Evolutionary conservation across 306 rosid genomes (phyloP), one percentile per base, ranked within the genome.

Genomic region (Vachellia pachyceras): DNA sequence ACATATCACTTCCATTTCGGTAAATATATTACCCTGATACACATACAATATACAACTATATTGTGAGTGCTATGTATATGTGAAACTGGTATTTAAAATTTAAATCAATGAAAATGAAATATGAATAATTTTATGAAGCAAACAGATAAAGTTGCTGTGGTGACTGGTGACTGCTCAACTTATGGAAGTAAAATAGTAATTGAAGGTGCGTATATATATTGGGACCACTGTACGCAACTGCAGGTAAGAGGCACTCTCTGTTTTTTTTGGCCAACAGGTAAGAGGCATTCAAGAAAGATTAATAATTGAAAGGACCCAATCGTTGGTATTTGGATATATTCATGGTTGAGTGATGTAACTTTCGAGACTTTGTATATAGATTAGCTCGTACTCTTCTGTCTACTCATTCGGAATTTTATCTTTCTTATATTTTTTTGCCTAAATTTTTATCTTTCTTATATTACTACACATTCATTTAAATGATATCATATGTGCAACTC

Each of bases 1-100:
- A 0, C 77, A 46, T 36, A 76, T 60, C 54, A 88, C 83, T 57
- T 57, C 64, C 64, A 57, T 57, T 57, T 57, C 2, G 0, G 14
- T 57, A 22, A 20, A 6, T 20, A 0, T 57, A 9, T 57, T 46
- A 12, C 17, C 3, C 15, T 11, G 50, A 46, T 46, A 46, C 50
- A 46, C 15, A 29, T 2, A 29, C 33, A 29, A 29, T 29, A 46
- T 3, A 46, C 4, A 12, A 0, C 4, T 17, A 10, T 12, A 11
- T 46, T 17, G 17, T 46, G 17, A 46, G 4, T 46, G 17, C 17
- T 46, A n/a, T 46, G 11, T 46, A 46, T 46, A 46, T 11, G 50
- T 11, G 50, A 46, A 46, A 46, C 17, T 9, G 0, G 10, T n/a
- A n/a, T n/a, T n/a, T n/a, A n/a, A n/a, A n/a, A n/a, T n/a, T n/a